Conservation (phyloP, 257 asterid species). For the Primulina eburnea region DNA sequence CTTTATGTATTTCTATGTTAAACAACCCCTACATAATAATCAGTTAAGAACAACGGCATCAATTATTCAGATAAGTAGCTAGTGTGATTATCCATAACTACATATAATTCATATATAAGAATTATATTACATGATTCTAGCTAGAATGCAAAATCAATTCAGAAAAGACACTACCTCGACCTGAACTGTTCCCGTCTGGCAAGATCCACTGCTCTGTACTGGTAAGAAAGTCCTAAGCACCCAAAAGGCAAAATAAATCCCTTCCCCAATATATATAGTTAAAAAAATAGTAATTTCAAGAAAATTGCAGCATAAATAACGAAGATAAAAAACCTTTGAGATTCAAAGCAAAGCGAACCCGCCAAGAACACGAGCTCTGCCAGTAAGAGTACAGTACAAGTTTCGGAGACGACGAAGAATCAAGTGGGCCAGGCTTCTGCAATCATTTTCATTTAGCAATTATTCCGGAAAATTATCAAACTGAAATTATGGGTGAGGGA, state of each 20-base stretch:
- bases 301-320: neutral
- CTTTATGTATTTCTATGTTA: too few species aligned
- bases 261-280: too few species aligned
- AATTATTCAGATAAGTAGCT: neutral
- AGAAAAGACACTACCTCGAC: slow-evolving; percentile 44
- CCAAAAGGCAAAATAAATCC: slow-evolving; percentile 1
- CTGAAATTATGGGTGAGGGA: neutral
- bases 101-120: too few species aligned
- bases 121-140: too few species aligned
- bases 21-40: too few species aligned
- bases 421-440: slow-evolving; percentile 35
- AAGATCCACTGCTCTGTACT: slow-evolving; percentile 73
- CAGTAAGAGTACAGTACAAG: slow-evolving; percentile 70
- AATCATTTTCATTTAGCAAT: slow-evolving; percentile 12
- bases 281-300: neutral
- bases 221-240: slow-evolving; percentile 54
- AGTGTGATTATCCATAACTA: neutral
- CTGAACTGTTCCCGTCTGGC: slow-evolving; percentile 56
- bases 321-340: slow-evolving; percentile 51
- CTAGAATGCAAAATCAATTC: neutral
- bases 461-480: neutral
- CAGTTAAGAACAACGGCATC: too few species aligned
- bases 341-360: slow-evolving; percentile 75
- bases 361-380: slow-evolving; percentile 89
- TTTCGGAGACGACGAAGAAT: slow-evolving; percentile 39